Conservation (phyloP, 106 monocot genomes). For the Dendrobium nobile region DNA sequence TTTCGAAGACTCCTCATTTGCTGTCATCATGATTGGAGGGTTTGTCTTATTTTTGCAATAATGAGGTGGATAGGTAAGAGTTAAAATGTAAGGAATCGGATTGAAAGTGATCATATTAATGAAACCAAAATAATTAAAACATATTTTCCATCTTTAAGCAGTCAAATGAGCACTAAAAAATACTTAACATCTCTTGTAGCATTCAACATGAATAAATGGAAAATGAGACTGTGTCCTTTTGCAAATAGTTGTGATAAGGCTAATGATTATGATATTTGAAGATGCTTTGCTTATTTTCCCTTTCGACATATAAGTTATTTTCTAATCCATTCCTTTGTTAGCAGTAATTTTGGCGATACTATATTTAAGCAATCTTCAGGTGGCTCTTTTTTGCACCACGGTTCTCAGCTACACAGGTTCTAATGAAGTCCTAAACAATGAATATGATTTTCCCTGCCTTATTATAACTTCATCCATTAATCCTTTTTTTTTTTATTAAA, state of each 20-base stretch:
- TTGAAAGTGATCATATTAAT: not conserved
- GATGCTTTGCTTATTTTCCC: not conserved
- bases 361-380: slow-evolving; percentile 52
- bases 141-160: no score
- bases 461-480: not conserved
- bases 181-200: no score
- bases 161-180: no score
- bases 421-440: not conserved
- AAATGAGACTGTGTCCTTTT: no score
- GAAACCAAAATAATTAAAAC: no score
- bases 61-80: not conserved
- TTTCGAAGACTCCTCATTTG: no score
- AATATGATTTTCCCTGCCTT: not conserved
- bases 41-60: not conserved
- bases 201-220: no score
- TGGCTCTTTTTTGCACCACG: slow-evolving; percentile 35
- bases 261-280: no score
- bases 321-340: not conserved
- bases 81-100: not conserved
- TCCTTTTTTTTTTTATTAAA: slow-evolving; percentile 2
- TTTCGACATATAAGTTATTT: not conserved
- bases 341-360: slow-evolving; percentile 41
- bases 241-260: no score
- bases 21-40: no score
- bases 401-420: slow-evolving; percentile 54